Evolutionary conservation across 495 filamentous ascomycete genomes (phyloP).

Genomic region (Copromyces sp.): DNA sequence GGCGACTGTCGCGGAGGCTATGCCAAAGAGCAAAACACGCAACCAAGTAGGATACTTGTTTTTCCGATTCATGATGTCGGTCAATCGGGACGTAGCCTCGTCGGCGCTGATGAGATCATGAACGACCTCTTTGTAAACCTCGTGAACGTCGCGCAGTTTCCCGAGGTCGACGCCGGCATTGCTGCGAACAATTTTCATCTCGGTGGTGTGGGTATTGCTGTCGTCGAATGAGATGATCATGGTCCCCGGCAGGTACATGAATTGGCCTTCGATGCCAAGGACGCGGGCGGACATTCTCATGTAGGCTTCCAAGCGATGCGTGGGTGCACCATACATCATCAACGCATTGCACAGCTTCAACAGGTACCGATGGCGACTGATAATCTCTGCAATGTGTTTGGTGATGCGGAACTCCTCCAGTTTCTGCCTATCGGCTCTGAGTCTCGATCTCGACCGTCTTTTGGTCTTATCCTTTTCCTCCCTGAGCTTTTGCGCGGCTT

Average conservation of each 20-base stretch:
- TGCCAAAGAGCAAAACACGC: conserved; percentile 72
- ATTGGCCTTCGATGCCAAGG: conserved; percentile 83
- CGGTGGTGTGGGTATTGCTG: conserved; percentile 76
- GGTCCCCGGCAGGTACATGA: conserved; percentile 84
- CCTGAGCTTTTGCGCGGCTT: conserved; percentile 25
- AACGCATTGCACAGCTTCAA: conserved; percentile 75
- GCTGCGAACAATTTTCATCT: conserved; percentile 77
- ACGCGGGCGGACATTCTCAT: conserved; percentile 85
- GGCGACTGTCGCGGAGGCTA: conserved; percentile 67
- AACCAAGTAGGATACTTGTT: conserved; percentile 60
- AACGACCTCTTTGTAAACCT: conserved; percentile 88
- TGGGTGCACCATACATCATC: conserved; percentile 77
- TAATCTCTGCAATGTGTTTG: conserved; percentile 75
- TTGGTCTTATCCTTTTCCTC: conserved; percentile 20
- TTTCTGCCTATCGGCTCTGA: conserved; percentile 20
- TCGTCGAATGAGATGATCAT: conserved; percentile 98
- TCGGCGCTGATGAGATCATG: conserved; percentile 81
- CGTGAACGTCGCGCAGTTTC: conserved; percentile 72
- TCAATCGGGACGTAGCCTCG: conserved; percentile 63
- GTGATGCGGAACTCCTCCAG: conserved; percentile 73
- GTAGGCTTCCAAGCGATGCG: conserved; percentile 68
- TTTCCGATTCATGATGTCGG: conserved; percentile 51
- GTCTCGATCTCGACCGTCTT: conserved; percentile 32
- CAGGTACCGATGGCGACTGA: conserved; percentile 75
- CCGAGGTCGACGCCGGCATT: conserved; percentile 75